These are phyloP conservation scores for Coemansia sp. DNA, from an alignment of 192 early-diverging fungal species.

Conservation along the genomic window DNA sequence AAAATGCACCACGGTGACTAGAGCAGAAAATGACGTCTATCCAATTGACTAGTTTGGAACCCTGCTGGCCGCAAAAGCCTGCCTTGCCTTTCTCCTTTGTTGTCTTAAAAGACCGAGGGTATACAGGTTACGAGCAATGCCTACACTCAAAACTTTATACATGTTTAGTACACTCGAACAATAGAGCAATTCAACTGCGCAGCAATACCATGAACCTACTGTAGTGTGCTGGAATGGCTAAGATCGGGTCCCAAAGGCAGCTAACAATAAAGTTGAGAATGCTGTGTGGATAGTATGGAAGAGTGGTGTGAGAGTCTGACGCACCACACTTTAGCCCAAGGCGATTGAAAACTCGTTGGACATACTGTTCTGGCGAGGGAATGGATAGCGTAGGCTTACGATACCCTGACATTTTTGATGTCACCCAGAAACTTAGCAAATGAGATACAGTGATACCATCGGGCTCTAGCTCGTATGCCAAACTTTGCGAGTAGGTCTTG, in stretches of 20 bases:
- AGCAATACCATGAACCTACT: constrained; percentile 12
- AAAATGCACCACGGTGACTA: no score
- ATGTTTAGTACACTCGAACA: not conserved
- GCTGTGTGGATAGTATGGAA: constrained; percentile 39
- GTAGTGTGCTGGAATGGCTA: constrained; percentile 16
- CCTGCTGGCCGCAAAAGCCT: not conserved
- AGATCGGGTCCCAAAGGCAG: constrained; percentile 28
- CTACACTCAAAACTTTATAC: not conserved
- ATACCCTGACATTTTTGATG: constrained; percentile 87
- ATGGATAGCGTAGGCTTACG: constrained; percentile 64
- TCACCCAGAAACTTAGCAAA: constrained; percentile 86
- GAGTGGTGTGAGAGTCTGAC: constrained; percentile 25
- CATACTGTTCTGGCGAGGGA: constrained; percentile 74
- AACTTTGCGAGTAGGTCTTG: constrained; percentile 35
- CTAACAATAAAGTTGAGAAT: constrained; percentile 30
- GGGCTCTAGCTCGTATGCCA: constrained; percentile 36
- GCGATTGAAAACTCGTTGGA: constrained; percentile 63
- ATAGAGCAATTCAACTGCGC: not conserved
- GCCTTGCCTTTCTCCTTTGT: constrained; percentile 13
- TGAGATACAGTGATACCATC: constrained; percentile 29
- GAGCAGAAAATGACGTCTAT: no score
- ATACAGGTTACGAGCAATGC: constrained; percentile 17
- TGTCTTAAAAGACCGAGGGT: constrained; percentile 19
- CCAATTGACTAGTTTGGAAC: not conserved
- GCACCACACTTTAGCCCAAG: constrained; percentile 64